Evolutionary conservation across 208 protist genomes (phyloP), one percentile per base, ranked within the genome.

Genomic region (Leishmania gerbilli): DNA sequence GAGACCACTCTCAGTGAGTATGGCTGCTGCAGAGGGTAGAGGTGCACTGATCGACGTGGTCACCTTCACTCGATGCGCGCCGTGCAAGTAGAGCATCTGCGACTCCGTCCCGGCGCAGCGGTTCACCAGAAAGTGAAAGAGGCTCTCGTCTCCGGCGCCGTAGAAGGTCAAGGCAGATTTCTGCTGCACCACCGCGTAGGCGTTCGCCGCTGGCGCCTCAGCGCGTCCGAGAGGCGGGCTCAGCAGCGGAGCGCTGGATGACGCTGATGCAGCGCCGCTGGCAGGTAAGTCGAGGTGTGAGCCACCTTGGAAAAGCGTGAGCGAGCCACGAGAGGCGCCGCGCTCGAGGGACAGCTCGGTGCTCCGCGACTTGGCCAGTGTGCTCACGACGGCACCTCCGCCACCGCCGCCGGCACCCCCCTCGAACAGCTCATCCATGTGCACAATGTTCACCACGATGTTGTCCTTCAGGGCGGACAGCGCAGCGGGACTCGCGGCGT

Each of bases 1-100:
- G 21, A 34, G 31, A 34, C 34, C 58, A 27, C 24, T 21, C 15
- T 72, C 67, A 24, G 65, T 27, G 31, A 74, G 49, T 21, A 24
- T 15, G 37, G 51, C 17, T 19, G 77, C 31, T 9, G 45, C 21
- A 27, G 47, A 56, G 67, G 53, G 42, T 34, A 62, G 40, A 55
- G 51, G 11, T 5, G 47, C 2, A 47, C 49, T 34, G 42, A 49
- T 79, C 31, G 82, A 56, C 45, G 76, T 72, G 40, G 56, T 74
- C 64, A 86, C 81, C 4, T 64, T 56, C 56, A 88, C 82, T 58
- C 79, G 74, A 51, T 79, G 74, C 5, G 71, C 76, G 13, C 79
- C 79, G 71, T 88, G 85, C 40, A 84, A 74, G 71, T 84, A 88
- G 24, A 88, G 76, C 60, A 88, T 56, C 76, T 84, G 80, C 47